phyloP scores from a whole-genome alignment of 495 filamentous ascomycete genomes.

The Diplogelasinospora grovesii region DNA sequence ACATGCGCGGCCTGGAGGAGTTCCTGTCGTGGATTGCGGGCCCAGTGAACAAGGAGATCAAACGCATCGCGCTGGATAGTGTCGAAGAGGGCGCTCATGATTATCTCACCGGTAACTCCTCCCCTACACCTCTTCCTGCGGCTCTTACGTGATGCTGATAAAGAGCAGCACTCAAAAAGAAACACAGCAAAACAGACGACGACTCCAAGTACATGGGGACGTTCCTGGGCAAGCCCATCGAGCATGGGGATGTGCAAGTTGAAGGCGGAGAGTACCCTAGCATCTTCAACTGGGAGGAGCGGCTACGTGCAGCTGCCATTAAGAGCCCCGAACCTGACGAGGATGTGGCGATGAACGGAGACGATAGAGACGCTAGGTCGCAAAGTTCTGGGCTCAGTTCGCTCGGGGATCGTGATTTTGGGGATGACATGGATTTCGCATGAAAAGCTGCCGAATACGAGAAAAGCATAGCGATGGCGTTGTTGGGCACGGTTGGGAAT shows the following conservation, averaged over 20 bases:
- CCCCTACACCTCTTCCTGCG: too few relatives aligned
- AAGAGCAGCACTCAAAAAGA: conserved; percentile 73
- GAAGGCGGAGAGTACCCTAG: conserved; percentile 64
- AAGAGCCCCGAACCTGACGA: conserved; percentile 8
- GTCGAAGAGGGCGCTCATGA: conserved; percentile 52
- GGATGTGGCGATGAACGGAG: neutral
- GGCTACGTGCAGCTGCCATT: conserved; percentile 18
- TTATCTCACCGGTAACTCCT: conserved; percentile 56
- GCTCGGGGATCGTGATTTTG: conserved; percentile 37
- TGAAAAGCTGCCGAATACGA: neutral
- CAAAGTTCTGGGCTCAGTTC: conserved; percentile 48
- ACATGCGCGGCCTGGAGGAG: conserved; percentile 63
- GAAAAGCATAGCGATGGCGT: conserved; percentile 28
- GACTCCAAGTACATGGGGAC: conserved; percentile 77
- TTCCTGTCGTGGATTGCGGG: conserved; percentile 72
- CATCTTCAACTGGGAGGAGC: conserved; percentile 58
- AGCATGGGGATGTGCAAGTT: conserved; percentile 59
- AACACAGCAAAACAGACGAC: conserved; percentile 72
- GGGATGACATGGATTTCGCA: conserved; percentile 33
- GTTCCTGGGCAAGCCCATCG: conserved; percentile 60
- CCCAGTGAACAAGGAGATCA: conserved; percentile 61
- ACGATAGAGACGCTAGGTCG: conserved; percentile 32
- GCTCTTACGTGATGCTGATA: too few relatives aligned
- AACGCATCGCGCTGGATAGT: conserved; percentile 48
- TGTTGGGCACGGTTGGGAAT: conserved; percentile 9